Conservation (phyloP, 495 filamentous ascomycete species). For the Hypoxylon lienhwacheense region DNA sequence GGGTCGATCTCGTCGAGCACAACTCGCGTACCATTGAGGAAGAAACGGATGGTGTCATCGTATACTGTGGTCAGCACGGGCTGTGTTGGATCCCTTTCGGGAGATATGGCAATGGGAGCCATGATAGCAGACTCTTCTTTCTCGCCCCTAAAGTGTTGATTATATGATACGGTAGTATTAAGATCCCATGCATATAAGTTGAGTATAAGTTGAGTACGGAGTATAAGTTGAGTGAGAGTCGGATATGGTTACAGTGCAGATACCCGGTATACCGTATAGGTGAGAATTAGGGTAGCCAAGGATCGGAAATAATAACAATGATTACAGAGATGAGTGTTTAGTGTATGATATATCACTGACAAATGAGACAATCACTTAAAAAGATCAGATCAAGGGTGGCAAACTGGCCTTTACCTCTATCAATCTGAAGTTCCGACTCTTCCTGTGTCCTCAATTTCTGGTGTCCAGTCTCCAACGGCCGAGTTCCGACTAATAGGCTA, state of each 20-base stretch:
- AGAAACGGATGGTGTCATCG: conserved; percentile 71
- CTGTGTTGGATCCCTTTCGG: conserved; percentile 37
- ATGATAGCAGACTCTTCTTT: conserved; percentile 33
- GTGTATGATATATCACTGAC: no score
- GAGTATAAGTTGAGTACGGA: not conserved
- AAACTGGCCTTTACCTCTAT: no score
- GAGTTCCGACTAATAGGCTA: no score
- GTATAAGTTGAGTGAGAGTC: not conserved
- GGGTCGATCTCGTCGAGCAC: conserved; percentile 81
- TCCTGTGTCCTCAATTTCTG: no score
- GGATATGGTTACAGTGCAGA: not conserved
- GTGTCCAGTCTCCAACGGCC: no score
- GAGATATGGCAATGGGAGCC: conserved; percentile 52
- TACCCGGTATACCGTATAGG: no score
- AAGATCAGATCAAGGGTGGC: no score
- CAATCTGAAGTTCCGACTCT: no score
- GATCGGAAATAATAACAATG: no score
- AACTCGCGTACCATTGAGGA: conserved; percentile 93
- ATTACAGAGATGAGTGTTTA: no score
- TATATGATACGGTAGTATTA: conserved; percentile 1
- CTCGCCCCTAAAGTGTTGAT: not conserved
- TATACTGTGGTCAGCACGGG: conserved; percentile 43
- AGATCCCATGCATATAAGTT: conserved; percentile 5
- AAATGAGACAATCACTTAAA: no score
- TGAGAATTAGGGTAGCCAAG: no score